These are phyloP conservation scores for Beta macrorhiza DNA, from an alignment of 179 eudicot species.

Conservation along the genomic window DNA sequence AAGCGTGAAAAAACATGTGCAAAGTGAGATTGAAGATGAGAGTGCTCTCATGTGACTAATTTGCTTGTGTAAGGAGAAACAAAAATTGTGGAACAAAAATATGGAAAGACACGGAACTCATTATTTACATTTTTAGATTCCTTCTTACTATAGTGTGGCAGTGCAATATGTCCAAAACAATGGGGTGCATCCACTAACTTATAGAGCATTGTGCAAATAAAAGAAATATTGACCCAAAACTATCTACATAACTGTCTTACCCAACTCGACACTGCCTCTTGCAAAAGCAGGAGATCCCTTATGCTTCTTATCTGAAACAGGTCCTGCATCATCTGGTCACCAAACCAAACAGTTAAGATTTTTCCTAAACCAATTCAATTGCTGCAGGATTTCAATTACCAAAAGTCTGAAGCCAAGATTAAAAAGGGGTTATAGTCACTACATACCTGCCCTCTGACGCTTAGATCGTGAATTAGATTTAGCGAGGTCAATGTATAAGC, in stretches of 20 bases:
- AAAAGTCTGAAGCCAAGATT: neutral
- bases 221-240: neutral
- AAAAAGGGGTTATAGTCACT: neutral
- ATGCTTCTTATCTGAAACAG: constrained; percentile 59
- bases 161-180: neutral
- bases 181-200: constrained; percentile 5
- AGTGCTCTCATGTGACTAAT: constrained; percentile 58
- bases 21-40: constrained; percentile 71
- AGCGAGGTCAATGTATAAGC: constrained; percentile 80
- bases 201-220: neutral
- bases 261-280: constrained; percentile 56
- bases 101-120: neutral
- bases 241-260: constrained; percentile 42
- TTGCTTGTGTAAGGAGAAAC: constrained; percentile 34
- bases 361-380: neutral
- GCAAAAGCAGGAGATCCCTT: constrained; percentile 56
- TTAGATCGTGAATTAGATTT: constrained; percentile 93
- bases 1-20: constrained; percentile 91
- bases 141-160: neutral
- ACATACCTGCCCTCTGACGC: constrained; percentile 73
- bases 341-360: constrained; percentile 10
- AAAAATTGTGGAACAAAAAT: constrained; percentile 16
- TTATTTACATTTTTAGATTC: neutral
- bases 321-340: constrained; percentile 60
- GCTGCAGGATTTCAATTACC: neutral